Evolutionary conservation across 495 filamentous ascomycete genomes (phyloP).

Genomic region (Talaromyces trachyspermus): DNA sequence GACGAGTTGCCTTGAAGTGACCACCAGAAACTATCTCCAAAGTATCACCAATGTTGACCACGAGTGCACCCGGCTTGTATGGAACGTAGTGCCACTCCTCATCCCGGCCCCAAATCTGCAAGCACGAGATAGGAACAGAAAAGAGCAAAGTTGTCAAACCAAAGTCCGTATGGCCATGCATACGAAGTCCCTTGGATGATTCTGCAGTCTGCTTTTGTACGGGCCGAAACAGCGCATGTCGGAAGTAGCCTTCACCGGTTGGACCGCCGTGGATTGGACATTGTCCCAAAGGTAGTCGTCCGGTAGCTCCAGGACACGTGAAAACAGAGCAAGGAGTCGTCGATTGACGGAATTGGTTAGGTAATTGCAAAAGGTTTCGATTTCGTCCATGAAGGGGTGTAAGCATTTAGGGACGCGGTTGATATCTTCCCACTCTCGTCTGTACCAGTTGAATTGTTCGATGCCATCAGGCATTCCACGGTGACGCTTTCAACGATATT

Average conservation of each 20-base stretch:
- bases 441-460: conserved; percentile 44
- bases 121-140: conserved; percentile 32
- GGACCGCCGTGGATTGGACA: conserved; percentile 38
- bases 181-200: conserved; percentile 33
- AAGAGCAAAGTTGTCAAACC: conserved; percentile 37
- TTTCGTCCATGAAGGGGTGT: conserved; percentile 40
- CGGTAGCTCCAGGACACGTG: conserved; percentile 37
- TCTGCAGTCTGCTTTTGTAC: conserved; percentile 29
- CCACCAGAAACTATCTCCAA: conserved; percentile 41
- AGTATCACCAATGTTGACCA: conserved; percentile 41
- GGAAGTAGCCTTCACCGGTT: conserved; percentile 40
- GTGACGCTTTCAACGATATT: conserved; percentile 27
- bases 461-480: conserved; percentile 32
- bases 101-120: conserved; percentile 37
- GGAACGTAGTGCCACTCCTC: conserved; percentile 37
- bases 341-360: conserved; percentile 38
- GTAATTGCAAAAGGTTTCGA: conserved; percentile 36
- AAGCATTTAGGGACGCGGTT: conserved; percentile 29
- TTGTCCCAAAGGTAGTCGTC: conserved; percentile 41
- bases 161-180: conserved; percentile 42
- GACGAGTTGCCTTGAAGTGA: conserved; percentile 41
- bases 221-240: conserved; percentile 37
- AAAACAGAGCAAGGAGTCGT: conserved; percentile 35
- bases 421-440: conserved; percentile 26
- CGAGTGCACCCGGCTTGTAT: conserved; percentile 36